These are phyloP conservation scores for Boletus coccyginus DNA, from an alignment of 768 basidiomycete genomes.

Conservation along the genomic window DNA sequence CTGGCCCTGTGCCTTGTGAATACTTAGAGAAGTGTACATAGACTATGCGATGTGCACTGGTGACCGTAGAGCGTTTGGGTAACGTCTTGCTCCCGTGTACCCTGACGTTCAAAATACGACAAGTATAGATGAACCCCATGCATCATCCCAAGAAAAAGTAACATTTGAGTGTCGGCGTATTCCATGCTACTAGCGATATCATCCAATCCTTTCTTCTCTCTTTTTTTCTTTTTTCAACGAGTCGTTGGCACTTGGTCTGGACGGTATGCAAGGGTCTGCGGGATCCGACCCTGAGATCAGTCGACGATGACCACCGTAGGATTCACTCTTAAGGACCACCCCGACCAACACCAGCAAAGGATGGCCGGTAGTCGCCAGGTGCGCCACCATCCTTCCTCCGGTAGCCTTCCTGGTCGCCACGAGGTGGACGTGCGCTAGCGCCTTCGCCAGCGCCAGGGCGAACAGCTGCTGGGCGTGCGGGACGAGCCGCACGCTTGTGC, in stretches of 20 bases:
- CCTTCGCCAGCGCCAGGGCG: conserved; percentile 72
- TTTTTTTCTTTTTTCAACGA: too few relatives aligned
- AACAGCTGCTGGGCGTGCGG: conserved; percentile 75
- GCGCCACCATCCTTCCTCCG: conserved; percentile 84
- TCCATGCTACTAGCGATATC: too few relatives aligned
- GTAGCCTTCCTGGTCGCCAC: conserved; percentile 89
- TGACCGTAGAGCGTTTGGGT: too few relatives aligned
- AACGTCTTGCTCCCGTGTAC: too few relatives aligned
- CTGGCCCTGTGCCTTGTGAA: background rate
- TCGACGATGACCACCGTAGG: background rate
- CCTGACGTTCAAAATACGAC: too few relatives aligned
- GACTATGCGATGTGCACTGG: too few relatives aligned
- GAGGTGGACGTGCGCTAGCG: conserved; percentile 83
- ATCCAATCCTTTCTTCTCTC: too few relatives aligned
- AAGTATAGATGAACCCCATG: too few relatives aligned
- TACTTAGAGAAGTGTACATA: background rate
- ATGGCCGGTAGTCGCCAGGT: conserved; percentile 85
- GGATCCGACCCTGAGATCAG: background rate
- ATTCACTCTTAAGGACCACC: conserved; percentile 72
- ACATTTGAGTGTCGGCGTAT: too few relatives aligned
- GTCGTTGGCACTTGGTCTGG: too few relatives aligned
- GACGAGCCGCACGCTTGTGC: conserved; percentile 94
- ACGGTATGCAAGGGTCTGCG: background rate
- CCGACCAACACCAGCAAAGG: conserved; percentile 86
- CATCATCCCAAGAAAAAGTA: too few relatives aligned